Percentiles rank a stretch among this genome's conserved stretches.
phyloP scores from a whole-genome alignment of 2,329 filamentous ascomycete genomes.

The Pseudogymnoascus sp. region DNA sequence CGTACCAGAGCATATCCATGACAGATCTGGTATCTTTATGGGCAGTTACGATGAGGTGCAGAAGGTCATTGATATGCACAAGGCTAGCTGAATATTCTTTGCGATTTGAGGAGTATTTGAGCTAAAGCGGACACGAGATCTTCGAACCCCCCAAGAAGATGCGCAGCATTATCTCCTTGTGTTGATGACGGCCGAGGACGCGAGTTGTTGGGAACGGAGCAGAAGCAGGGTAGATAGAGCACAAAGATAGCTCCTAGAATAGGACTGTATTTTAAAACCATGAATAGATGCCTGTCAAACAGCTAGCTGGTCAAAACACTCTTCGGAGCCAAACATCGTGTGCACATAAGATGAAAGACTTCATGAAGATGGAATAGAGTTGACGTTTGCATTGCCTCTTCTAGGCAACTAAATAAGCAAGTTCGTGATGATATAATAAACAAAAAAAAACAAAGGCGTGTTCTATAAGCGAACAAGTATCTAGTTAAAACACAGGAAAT shows the following conservation, averaged over 20 bases:
- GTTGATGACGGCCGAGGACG: background rate
- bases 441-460: background rate
- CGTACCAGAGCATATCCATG: conserved; percentile 86
- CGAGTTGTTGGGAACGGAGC: background rate
- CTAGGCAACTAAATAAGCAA: background rate
- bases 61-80: conserved; percentile 59
- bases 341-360: background rate
- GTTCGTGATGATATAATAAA: conserved; percentile 7
- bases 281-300: background rate
- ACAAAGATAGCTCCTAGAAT: conserved; percentile 4
- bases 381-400: background rate
- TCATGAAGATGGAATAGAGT: background rate
- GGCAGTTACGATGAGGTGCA: conserved; percentile 92
- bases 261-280: conserved; percentile 4
- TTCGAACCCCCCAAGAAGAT: background rate
- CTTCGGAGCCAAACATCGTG: background rate
- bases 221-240: background rate
- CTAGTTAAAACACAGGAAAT: conserved; percentile 4
- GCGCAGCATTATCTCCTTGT: background rate
- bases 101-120: background rate
- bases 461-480: background rate
- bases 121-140: background rate
- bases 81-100: background rate
- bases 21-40: conserved; percentile 91
- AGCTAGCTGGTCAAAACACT: background rate